Evolutionary conservation across 164 flowering plant genomes (phyloP).

Genomic region (Cinnamomum chago): DNA sequence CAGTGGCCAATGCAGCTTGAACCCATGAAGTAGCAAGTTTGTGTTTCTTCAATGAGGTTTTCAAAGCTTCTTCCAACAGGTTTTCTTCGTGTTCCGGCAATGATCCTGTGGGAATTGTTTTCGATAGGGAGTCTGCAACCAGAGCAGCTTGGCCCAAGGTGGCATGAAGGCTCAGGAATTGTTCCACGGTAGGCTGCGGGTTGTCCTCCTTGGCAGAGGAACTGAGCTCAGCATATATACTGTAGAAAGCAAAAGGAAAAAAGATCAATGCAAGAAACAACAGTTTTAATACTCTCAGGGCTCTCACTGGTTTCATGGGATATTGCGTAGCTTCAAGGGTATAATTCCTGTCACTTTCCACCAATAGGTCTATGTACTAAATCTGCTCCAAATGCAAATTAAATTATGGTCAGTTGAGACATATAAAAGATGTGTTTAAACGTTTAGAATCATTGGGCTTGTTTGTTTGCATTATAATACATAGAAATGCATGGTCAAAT

Average conservation of each 20-base stretch:
- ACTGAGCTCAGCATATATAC: conserved; percentile 64
- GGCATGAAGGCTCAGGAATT: conserved; percentile 64
- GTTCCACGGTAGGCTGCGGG: conserved; percentile 47
- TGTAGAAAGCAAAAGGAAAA: conserved; percentile 25
- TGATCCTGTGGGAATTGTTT: conserved; percentile 35
- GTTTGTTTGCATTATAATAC: too few species aligned
- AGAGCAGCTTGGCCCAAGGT: conserved; percentile 45
- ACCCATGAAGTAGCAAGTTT: conserved; percentile 85
- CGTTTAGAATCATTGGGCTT: too few species aligned
- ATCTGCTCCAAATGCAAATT: not conserved
- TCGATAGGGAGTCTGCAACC: conserved; percentile 59
- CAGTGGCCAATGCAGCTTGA: conserved; percentile 77
- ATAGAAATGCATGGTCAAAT: too few species aligned
- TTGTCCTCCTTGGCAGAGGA: conserved; percentile 36
- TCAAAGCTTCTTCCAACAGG: conserved; percentile 56
- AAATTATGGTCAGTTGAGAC: too few species aligned
- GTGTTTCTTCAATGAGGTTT: conserved; percentile 51
- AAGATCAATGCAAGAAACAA: not conserved
- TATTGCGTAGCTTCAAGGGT: not conserved
- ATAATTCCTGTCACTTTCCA: not conserved
- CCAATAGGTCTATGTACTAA: not conserved
- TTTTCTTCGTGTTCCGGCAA: conserved; percentile 47
- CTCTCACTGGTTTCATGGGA: not conserved
- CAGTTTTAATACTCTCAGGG: not conserved
- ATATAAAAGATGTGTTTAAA: too few species aligned